Evolutionary conservation across 2,329 filamentous ascomycete species (phyloP).

Genomic region (Elsinoe batatas): DNA sequence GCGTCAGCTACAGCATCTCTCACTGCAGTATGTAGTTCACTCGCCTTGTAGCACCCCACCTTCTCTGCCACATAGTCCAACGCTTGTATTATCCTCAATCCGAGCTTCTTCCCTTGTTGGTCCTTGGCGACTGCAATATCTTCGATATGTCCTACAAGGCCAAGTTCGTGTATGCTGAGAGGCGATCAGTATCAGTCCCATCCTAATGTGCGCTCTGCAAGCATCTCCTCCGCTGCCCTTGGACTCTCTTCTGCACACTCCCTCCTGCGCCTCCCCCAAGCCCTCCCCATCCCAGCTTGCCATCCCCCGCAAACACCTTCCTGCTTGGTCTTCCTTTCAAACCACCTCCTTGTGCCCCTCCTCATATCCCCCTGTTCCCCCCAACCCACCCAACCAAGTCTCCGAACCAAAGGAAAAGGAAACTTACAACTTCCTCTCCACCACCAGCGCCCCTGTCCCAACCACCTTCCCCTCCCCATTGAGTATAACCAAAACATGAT

Average conservation of each 20-base stretch:
- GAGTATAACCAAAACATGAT: slow-evolving; percentile 80
- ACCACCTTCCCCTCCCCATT: slow-evolving; percentile 64
- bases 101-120: slow-evolving; percentile 95
- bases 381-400: background rate
- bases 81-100: slow-evolving; percentile 84
- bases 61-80: slow-evolving; percentile 79
- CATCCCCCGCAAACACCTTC: background rate
- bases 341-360: background rate
- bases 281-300: background rate
- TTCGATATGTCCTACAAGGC: slow-evolving; percentile 87
- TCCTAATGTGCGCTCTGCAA: background rate
- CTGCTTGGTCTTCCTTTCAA: background rate
- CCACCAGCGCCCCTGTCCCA: slow-evolving; percentile 80
- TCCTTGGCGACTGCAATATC: slow-evolving; percentile 93
- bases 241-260: too few relatives aligned
- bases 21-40: slow-evolving; percentile 15
- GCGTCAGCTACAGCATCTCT: background rate
- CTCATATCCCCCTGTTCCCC: background rate
- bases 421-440: slow-evolving; percentile 85
- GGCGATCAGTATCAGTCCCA: background rate
- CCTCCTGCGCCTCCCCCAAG: background rate
- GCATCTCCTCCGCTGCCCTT: background rate
- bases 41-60: slow-evolving; percentile 83
- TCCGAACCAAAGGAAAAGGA: background rate
- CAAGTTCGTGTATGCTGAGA: slow-evolving; percentile 60